Percentiles rank a stretch among this genome's conserved stretches.
These are phyloP conservation scores for Kuraishia cidri DNA, from an alignment of 805 yeast genomes.

Conservation along the genomic window DNA sequence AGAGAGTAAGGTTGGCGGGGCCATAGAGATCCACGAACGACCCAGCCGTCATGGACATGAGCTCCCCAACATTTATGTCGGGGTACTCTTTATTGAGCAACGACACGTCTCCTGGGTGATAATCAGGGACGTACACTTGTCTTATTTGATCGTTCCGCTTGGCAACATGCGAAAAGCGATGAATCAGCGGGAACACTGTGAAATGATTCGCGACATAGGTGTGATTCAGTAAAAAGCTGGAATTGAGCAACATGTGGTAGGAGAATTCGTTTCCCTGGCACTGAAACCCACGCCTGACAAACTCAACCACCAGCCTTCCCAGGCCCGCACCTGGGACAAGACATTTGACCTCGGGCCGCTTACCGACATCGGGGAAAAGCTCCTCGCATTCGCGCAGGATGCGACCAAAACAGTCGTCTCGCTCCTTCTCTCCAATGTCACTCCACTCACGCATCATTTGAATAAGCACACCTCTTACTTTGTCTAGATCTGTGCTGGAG, in stretches of 20 bases:
- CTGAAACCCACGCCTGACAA: slow-evolving; percentile 44
- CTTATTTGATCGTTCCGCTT: slow-evolving; percentile 38
- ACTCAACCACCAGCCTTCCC: slow-evolving; percentile 49
- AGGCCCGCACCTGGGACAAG: slow-evolving; percentile 61
- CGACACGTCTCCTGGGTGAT: slow-evolving; percentile 29
- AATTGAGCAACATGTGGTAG: slow-evolving; percentile 53
- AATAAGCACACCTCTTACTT: slow-evolving; percentile 45
- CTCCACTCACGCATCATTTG: slow-evolving; percentile 62
- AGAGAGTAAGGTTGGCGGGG: slow-evolving; percentile 25
- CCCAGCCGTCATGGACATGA: slow-evolving; percentile 69
- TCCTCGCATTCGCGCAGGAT: slow-evolving; percentile 25
- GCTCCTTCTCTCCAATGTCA: slow-evolving; percentile 36
- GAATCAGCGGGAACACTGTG: slow-evolving; percentile 46
- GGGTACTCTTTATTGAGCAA: slow-evolving; percentile 24
- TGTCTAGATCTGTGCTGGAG: slow-evolving; percentile 36
- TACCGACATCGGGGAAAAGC: slow-evolving; percentile 24
- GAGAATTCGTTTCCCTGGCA: slow-evolving; percentile 64
- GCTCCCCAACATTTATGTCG: slow-evolving; percentile 30
- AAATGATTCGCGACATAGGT: slow-evolving; percentile 27
- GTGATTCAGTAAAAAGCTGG: slow-evolving; percentile 44
- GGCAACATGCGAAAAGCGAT: slow-evolving; percentile 34
- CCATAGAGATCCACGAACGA: slow-evolving; percentile 65
- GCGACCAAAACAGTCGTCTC: slow-evolving; percentile 27
- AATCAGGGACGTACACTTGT: slow-evolving; percentile 45
- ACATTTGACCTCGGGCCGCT: slow-evolving; percentile 30